Conservation (phyloP, 768 basidiomycete species). For the Lepiota venenata region DNA sequence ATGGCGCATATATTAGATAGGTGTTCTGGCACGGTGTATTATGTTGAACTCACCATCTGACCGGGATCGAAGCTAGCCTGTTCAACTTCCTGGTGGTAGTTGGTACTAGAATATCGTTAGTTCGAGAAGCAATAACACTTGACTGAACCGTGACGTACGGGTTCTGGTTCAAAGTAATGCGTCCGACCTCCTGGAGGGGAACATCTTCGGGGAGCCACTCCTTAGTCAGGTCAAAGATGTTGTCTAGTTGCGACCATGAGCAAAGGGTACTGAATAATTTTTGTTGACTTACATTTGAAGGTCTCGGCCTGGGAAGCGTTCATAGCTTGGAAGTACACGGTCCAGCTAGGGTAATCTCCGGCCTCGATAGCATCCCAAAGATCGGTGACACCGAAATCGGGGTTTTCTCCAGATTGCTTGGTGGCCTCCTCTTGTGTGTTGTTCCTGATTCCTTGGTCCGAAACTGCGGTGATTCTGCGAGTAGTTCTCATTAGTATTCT, state of each 20-base stretch:
- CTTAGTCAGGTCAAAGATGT: conserved; percentile 50
- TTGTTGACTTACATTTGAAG: conserved; percentile 27
- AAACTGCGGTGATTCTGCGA: conserved; percentile 31
- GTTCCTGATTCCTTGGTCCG: conserved; percentile 23
- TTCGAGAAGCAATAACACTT: not conserved
- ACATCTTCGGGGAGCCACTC: conserved; percentile 34
- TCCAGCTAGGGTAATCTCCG: conserved; percentile 52
- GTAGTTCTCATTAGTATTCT: not conserved
- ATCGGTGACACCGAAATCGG: conserved; percentile 55
- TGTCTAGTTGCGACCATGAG: conserved; percentile 27
- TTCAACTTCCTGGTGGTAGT: conserved; percentile 33
- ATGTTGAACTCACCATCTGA: conserved; percentile 34
- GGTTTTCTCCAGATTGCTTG: conserved; percentile 34
- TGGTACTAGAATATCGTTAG: conserved; percentile 3
- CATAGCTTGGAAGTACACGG: conserved; percentile 54
- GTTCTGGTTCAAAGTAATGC: conserved; percentile 35
- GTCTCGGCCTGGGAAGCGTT: conserved; percentile 48
- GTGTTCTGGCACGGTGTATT: not conserved
- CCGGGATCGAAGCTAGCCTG: conserved; percentile 48
- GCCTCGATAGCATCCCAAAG: conserved; percentile 53
- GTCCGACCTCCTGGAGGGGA: conserved; percentile 31
- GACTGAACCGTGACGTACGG: conserved; percentile 18
- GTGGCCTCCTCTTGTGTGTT: conserved; percentile 32
- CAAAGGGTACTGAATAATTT: too few relatives aligned
- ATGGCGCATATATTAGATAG: not conserved